Evolutionary conservation across 164 flowering plant genomes (phyloP), one percentile per base, ranked within the genome.

Genomic region (Houttuynia cordata): DNA sequence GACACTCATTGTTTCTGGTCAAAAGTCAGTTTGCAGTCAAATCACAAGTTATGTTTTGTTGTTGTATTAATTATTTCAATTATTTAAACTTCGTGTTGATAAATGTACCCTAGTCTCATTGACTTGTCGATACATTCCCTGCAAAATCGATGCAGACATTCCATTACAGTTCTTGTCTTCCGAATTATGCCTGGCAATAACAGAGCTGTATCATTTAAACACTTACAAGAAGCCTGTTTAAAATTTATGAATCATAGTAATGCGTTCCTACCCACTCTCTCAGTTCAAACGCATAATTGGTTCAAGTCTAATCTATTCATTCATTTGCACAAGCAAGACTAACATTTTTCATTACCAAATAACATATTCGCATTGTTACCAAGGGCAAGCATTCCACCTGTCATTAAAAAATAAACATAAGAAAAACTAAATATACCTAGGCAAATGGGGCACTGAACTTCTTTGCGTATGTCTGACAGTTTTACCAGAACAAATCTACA

Each of bases 71-170:
- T 17, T 45, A 2, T 1, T 45, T 45, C 17, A 45, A 12, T 12
- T 12, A 10, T 45, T 45, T 12, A 45, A 45, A 17, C 13, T 45
- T 17, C 14, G 14, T 45, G 17, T 45, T 13, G 15, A 59, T 24
- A 61, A 51, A 59, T 69, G 67, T 79, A 93, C 99, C 99, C 99
- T 50, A 90, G 72, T 64, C 99, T 73, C 95, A 93, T 93, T 56
- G 99, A 91, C 68, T 93, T 93, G 81, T 93, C 99, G 62, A 93
- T 93, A 76, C 99, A 93, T 61, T 86, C 99, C 67, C 97, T 75
- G 79, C 99, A 93, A 69, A 93, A 93, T 52, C 99, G 94, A 66
- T 93, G 99, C 70, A 93, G 77, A 68, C 99, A 93, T 72, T 88
- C 99, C 99, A 93, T 93, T 23, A 93, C 99, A 39, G 97, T 90